Percentiles rank a stretch among this genome's conserved stretches.
phyloP scores from a whole-genome alignment of 805 yeast genomes.

The Wickerhamiella dianesei region DNA sequence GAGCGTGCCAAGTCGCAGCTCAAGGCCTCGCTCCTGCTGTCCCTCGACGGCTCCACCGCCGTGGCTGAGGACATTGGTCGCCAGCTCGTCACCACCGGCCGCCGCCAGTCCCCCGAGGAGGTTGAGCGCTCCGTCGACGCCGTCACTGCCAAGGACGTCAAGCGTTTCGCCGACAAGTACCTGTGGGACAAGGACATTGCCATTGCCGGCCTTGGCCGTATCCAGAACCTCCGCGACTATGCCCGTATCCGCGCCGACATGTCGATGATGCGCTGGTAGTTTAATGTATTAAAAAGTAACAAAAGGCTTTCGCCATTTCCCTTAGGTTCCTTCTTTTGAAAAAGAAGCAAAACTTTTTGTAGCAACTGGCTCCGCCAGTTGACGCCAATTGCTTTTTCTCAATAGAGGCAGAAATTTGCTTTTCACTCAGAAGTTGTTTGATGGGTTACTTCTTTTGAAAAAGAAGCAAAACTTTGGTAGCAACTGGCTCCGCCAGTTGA shows the following conservation, averaged over 20 bases:
- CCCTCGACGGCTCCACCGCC: conserved; percentile 90
- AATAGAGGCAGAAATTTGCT: too few relatives aligned
- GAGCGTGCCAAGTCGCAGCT: conserved; percentile 90
- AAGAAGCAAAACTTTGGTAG: too few relatives aligned
- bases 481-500: too few relatives aligned
- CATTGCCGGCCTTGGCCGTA: conserved; percentile 82
- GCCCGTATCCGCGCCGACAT: conserved; percentile 40
- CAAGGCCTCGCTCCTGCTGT: conserved; percentile 77
- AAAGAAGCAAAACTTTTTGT: too few relatives aligned
- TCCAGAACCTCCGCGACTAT: conserved; percentile 56
- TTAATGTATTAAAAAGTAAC: neutral
- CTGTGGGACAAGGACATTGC: conserved; percentile 70
- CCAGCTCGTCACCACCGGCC: conserved; percentile 90
- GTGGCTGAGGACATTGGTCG: conserved; percentile 97
- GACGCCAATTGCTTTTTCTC: too few relatives aligned
- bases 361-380: too few relatives aligned
- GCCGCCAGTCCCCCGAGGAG: conserved; percentile 56
- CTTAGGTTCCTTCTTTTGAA: too few relatives aligned
- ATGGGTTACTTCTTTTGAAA: too few relatives aligned
- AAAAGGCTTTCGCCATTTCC: neutral
- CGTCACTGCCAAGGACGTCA: conserved; percentile 66
- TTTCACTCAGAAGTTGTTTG: too few relatives aligned
- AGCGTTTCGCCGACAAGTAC: conserved; percentile 77
- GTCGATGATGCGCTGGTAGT: conserved; percentile 29
- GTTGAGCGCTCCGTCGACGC: conserved; percentile 62